Conservation (phyloP, 257 asterid species). For the Marsdenia floribunda region DNA sequence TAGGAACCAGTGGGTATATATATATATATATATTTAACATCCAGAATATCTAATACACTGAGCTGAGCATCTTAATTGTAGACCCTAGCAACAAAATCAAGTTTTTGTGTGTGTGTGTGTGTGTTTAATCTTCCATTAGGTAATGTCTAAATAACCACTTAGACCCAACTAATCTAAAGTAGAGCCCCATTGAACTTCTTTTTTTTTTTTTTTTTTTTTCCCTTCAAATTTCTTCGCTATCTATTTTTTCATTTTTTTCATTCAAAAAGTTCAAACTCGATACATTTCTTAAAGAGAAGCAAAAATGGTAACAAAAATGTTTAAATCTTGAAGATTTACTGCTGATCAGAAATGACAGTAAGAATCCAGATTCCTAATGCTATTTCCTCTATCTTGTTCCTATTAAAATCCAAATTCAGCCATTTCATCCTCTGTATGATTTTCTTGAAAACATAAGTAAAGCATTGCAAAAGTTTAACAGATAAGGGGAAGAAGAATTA, state of each 20-base stretch:
- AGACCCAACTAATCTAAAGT: no score
- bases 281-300: background rate
- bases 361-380: background rate
- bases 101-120: no score
- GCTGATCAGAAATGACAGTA: background rate
- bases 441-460: background rate
- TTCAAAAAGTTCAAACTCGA: no score
- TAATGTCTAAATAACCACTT: no score
- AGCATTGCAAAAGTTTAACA: background rate
- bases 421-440: background rate
- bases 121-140: no score
- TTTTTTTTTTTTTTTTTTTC: no score
- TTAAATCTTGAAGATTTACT: background rate
- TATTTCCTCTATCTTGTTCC: background rate
- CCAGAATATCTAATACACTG: no score
- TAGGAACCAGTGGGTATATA: background rate
- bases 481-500: background rate
- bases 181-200: no score
- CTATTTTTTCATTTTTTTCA: no score
- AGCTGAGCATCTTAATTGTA: background rate
- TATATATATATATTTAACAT: no score
- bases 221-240: no score
- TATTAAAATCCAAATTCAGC: background rate
- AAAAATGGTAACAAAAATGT: background rate
- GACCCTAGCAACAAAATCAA: no score